Evolutionary conservation across 2,329 filamentous ascomycete genomes (phyloP).

Genomic region (Fusarium stilboides): DNA sequence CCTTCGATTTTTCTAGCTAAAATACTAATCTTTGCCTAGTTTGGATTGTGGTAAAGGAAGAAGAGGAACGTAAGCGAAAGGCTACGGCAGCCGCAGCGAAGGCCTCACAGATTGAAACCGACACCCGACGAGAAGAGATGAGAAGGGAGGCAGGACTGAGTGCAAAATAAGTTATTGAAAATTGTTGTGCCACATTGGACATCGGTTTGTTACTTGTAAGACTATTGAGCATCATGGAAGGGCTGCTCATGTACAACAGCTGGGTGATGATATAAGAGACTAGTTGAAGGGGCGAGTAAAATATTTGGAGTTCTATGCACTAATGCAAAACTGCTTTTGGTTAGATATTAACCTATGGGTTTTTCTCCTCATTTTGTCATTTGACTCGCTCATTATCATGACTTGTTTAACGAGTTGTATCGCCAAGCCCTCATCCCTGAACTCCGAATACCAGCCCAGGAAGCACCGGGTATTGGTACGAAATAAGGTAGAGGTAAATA

Average conservation of each 20-base stretch:
- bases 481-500: too few relatives aligned
- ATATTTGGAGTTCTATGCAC: conserved; percentile 36
- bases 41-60: conserved; percentile 67
- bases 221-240: conserved; percentile 38
- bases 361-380: background rate
- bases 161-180: conserved; percentile 48
- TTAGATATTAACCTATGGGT: background rate
- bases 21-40: conserved; percentile 55
- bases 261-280: conserved; percentile 13
- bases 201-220: conserved; percentile 39
- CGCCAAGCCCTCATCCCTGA: background rate
- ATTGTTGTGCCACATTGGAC: conserved; percentile 1
- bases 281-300: conserved; percentile 19
- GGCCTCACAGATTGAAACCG: conserved; percentile 59
- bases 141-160: conserved; percentile 63
- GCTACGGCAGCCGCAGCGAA: conserved; percentile 55
- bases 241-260: conserved; percentile 42
- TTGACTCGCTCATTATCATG: background rate
- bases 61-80: conserved; percentile 60
- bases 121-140: conserved; percentile 64
- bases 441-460: background rate
- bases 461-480: too few relatives aligned
- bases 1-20: background rate
- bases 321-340: conserved; percentile 23
- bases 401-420: background rate